These are phyloP conservation scores for Arabidopsis hybrid DNA, from an alignment of 441 rosid genomes.

Conservation along the genomic window DNA sequence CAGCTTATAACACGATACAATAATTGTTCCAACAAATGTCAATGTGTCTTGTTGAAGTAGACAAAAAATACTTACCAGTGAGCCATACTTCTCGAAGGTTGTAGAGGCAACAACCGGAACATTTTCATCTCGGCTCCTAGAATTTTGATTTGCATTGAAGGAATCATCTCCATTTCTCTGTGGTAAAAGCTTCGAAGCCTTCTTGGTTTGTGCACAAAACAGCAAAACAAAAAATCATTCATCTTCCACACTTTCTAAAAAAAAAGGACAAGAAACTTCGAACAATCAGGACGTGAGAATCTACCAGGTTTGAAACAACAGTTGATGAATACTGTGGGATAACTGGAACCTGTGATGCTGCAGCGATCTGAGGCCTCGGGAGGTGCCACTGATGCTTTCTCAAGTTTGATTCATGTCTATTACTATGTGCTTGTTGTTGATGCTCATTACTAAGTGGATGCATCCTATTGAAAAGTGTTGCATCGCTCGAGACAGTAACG, in stretches of 20 bases:
- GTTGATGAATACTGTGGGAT: slow-evolving; percentile 67
- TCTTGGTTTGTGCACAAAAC: slow-evolving; percentile 35
- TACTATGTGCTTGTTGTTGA: slow-evolving; percentile 46
- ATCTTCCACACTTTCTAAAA: slow-evolving; percentile 27
- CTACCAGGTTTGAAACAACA: slow-evolving; percentile 80
- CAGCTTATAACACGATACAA: slow-evolving; percentile 22
- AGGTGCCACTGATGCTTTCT: slow-evolving; percentile 68
- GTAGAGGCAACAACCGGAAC: slow-evolving; percentile 44
- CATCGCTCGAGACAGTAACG: slow-evolving; percentile 79
- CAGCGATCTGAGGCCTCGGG: slow-evolving; percentile 57
- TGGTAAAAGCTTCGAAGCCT: slow-evolving; percentile 64
- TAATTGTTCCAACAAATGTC: background rate
- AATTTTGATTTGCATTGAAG: slow-evolving; percentile 38
- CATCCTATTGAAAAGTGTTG: slow-evolving; percentile 52
- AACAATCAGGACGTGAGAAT: slow-evolving; percentile 22
- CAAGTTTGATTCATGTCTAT: slow-evolving; percentile 47
- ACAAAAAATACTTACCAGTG: slow-evolving; percentile 52
- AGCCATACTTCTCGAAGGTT: slow-evolving; percentile 54
- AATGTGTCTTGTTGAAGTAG: slow-evolving; percentile 4
- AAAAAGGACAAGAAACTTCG: background rate
- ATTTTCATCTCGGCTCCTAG: slow-evolving; percentile 45
- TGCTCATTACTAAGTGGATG: slow-evolving; percentile 49
- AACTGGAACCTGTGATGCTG: slow-evolving; percentile 29
- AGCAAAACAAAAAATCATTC: slow-evolving; percentile 34
- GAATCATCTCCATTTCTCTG: slow-evolving; percentile 52